Evolutionary conservation across 352 stramenopile genomes (phyloP).

Genomic region (Albugo laibachii): DNA sequence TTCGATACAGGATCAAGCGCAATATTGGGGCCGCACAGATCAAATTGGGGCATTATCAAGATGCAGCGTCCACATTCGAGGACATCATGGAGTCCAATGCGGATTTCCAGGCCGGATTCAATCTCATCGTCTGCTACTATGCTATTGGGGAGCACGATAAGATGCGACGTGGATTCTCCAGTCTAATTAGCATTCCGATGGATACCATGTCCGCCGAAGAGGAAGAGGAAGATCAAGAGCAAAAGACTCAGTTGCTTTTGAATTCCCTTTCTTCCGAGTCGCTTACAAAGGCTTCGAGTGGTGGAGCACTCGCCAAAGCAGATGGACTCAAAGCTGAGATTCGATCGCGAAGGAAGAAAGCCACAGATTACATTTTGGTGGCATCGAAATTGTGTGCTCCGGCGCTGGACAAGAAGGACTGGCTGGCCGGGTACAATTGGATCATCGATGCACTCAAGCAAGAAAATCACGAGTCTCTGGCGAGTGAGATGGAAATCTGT

Average conservation of each 20-base stretch:
- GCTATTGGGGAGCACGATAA: conserved; percentile 88
- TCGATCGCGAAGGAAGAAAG: conserved; percentile 45
- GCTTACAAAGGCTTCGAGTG: conserved; percentile 22
- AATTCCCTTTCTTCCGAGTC: conserved; percentile 14
- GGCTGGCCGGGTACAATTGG: conserved; percentile 86
- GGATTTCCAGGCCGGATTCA: conserved; percentile 93
- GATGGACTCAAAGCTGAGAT: conserved; percentile 68
- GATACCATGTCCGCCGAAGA: conserved; percentile 67
- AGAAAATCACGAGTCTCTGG: conserved; percentile 78
- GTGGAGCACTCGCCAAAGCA: conserved; percentile 9
- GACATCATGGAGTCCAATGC: conserved; percentile 85
- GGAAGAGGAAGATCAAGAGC: conserved; percentile 54
- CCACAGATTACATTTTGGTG: conserved; percentile 84
- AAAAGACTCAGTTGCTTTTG: conserved; percentile 14
- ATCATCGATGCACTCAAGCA: conserved; percentile 85
- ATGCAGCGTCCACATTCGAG: conserved; percentile 89
- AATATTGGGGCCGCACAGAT: conserved; percentile 94
- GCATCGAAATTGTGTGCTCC: conserved; percentile 86
- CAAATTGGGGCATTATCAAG: conserved; percentile 83
- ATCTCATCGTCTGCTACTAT: conserved; percentile 95
- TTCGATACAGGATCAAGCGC: conserved; percentile 90
- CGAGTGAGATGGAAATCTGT: conserved; percentile 81
- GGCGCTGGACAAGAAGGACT: conserved; percentile 83
- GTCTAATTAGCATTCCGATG: conserved; percentile 82
- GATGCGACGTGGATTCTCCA: conserved; percentile 85